Evolutionary conservation across 345 rosid genomes (phyloP).

Genomic region (Populus alba): DNA sequence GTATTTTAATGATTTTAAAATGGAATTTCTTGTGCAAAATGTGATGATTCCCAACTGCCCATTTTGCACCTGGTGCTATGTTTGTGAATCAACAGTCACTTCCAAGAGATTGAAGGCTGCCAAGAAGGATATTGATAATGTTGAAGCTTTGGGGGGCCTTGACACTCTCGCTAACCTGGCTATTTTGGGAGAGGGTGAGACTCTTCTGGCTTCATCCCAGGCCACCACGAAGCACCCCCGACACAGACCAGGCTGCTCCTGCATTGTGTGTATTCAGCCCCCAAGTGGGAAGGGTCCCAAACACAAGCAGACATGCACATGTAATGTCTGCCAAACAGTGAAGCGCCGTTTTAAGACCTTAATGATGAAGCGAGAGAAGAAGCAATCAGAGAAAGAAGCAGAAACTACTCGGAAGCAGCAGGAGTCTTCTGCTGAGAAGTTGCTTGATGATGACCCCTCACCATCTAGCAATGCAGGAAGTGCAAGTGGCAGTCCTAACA

Average conservation of each 20-base stretch:
- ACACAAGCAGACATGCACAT: conserved; percentile 75
- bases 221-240: conserved; percentile 89
- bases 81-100: conserved; percentile 30
- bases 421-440: conserved; percentile 37
- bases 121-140: conserved; percentile 43
- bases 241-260: conserved; percentile 85
- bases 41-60: conserved; percentile 4
- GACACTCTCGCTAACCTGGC: conserved; percentile 70
- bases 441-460: conserved; percentile 38
- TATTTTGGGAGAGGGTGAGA: conserved; percentile 56
- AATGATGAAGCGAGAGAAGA: conserved; percentile 67
- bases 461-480: conserved; percentile 28
- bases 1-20: conserved; percentile 4
- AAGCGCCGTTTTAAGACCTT: conserved; percentile 77
- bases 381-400: conserved; percentile 57
- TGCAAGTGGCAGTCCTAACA: conserved; percentile 46
- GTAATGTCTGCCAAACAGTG: conserved; percentile 68
- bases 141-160: conserved; percentile 57
- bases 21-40: conserved; percentile 7
- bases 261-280: conserved; percentile 92
- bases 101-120: conserved; percentile 53
- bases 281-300: conserved; percentile 91
- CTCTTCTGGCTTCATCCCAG: conserved; percentile 47
- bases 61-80: conserved; percentile 11
- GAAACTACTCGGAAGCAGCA: conserved; percentile 47